phyloP scores from a whole-genome alignment of 768 basidiomycete species.

The Lactarius sp. region DNA sequence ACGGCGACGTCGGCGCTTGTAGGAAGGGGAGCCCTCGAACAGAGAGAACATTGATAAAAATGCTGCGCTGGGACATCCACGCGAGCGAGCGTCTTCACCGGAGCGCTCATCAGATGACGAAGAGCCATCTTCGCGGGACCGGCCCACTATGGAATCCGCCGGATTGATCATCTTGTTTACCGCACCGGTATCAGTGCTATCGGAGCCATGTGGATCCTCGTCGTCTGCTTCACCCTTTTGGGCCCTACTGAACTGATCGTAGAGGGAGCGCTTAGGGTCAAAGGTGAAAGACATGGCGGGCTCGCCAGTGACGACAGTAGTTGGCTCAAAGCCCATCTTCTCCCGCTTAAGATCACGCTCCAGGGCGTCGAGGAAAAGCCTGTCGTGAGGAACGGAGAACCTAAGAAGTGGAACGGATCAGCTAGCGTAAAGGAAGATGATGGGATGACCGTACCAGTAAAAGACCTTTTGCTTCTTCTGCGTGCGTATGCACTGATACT shows the following conservation, averaged over 20 bases:
- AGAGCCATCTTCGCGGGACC: conserved; percentile 16
- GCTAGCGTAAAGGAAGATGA: not conserved
- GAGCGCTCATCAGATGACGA: conserved; percentile 25
- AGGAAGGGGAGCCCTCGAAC: conserved; percentile 79
- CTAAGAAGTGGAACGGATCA: conserved; percentile 41
- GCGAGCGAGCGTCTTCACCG: conserved; percentile 27
- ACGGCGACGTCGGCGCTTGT: conserved; percentile 87
- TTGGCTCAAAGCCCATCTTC: conserved; percentile 84
- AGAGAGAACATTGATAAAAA: conserved; percentile 68
- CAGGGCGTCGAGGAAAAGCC: conserved; percentile 93
- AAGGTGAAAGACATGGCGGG: conserved; percentile 87
- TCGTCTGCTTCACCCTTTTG: conserved; percentile 34
- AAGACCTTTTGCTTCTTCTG: conserved; percentile 99
- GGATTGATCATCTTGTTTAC: conserved; percentile 25
- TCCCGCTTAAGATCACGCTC: conserved; percentile 96
- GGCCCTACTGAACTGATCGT: conserved; percentile 74
- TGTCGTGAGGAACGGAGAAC: conserved; percentile 97
- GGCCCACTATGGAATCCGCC: conserved; percentile 24
- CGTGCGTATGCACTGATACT: conserved; percentile 93
- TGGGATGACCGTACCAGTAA: conserved; percentile 63
- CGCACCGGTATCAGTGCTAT: conserved; percentile 16
- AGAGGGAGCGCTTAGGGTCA: conserved; percentile 78
- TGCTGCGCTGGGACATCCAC: conserved; percentile 33
- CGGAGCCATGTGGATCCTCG: conserved; percentile 28
- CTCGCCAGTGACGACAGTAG: conserved; percentile 70